Evolutionary conservation across 2,329 filamentous ascomycete species (phyloP).

Genomic region (Colletotrichum tropicicola): DNA sequence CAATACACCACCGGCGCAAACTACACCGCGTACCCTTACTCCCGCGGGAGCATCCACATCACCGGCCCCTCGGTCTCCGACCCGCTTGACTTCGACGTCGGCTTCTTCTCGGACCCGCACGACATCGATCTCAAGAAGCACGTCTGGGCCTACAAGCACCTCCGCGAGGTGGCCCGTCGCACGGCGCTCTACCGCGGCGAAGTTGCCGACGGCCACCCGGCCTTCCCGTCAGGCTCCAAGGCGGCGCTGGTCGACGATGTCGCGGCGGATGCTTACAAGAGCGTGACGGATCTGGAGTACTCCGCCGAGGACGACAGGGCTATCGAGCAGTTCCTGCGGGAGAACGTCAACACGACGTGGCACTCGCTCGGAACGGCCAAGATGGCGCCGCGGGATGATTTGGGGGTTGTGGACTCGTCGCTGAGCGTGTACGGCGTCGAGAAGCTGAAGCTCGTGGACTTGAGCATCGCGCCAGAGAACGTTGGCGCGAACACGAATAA

Average conservation of each 20-base stretch:
- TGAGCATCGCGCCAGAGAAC: constrained; percentile 48
- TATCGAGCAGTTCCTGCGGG: constrained; percentile 54
- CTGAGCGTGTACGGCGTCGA: constrained; percentile 53
- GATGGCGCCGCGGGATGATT: constrained; percentile 51
- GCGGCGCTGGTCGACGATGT: constrained; percentile 50
- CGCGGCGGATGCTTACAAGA: constrained; percentile 51
- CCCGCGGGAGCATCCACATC: constrained; percentile 67
- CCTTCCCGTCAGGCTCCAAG: constrained; percentile 50
- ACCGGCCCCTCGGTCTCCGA: constrained; percentile 44
- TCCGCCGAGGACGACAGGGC: constrained; percentile 57
- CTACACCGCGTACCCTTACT: constrained; percentile 68
- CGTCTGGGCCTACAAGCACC: constrained; percentile 72
- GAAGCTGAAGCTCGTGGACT: constrained; percentile 50
- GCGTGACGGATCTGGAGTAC: constrained; percentile 54
- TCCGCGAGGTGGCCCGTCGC: constrained; percentile 68
- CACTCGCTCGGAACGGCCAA: constrained; percentile 56
- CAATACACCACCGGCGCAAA: constrained; percentile 61
- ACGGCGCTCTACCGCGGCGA: constrained; percentile 63
- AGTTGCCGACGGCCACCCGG: constrained; percentile 50
- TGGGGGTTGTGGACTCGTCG: constrained; percentile 51
- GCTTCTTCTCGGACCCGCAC: constrained; percentile 56
- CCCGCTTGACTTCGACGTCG: constrained; percentile 58
- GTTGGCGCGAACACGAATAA: constrained; percentile 59
- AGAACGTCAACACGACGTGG: constrained; percentile 53
- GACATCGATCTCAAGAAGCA: constrained; percentile 68